A percentile compares a stretch with the other conserved stretches of the same genome.
Conservation (phyloP, 129 eudicot genomes). For the Flaveria robusta region DNA sequence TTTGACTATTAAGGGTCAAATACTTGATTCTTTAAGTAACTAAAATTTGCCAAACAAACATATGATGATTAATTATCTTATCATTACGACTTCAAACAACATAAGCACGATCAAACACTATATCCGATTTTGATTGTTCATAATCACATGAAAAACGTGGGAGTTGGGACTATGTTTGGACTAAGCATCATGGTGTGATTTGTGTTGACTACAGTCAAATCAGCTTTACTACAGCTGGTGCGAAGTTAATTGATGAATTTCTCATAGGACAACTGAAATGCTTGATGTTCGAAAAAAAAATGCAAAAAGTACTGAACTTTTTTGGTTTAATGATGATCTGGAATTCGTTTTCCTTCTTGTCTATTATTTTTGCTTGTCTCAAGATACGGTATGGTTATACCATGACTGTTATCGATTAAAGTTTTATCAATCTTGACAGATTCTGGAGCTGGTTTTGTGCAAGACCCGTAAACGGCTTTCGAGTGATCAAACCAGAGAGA, state of each 20-base stretch:
- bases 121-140: neutral
- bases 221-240: neutral
- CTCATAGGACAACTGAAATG: neutral
- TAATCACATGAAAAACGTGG: too few relatives aligned
- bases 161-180: neutral
- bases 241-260: neutral
- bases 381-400: constrained; percentile 12
- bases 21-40: neutral
- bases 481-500: neutral
- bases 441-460: constrained; percentile 29
- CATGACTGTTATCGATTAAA: neutral
- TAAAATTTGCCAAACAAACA: neutral
- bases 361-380: neutral
- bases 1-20: neutral
- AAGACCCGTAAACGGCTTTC: constrained; percentile 7
- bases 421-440: constrained; percentile 19
- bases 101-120: neutral
- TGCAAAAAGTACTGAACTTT: too few relatives aligned
- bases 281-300: neutral
- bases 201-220: neutral
- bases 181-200: neutral
- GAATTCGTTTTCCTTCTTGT: too few relatives aligned
- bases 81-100: neutral
- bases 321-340: too few relatives aligned
- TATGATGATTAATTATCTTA: neutral